phyloP scores from a whole-genome alignment of 148 eudicot species.

The Nyssa sinensis region DNA sequence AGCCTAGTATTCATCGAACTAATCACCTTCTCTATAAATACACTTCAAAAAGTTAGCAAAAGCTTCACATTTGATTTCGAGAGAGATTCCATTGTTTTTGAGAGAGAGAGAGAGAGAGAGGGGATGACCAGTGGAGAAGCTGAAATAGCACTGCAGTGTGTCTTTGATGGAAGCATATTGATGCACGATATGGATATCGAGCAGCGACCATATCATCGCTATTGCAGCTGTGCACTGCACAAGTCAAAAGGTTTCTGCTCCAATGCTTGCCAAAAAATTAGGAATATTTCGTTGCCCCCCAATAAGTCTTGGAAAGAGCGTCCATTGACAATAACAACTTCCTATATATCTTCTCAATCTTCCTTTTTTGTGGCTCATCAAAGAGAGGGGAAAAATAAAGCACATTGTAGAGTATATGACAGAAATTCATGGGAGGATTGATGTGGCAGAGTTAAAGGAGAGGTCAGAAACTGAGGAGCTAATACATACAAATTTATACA shows the following conservation, averaged over 20 bases:
- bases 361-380: background rate
- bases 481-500: too few relatives aligned
- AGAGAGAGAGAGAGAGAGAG: too few relatives aligned
- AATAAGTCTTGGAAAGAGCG: slow-evolving; percentile 2
- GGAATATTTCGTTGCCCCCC: slow-evolving; percentile 3
- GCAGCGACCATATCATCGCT: slow-evolving; percentile 26
- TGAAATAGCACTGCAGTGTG: slow-evolving; percentile 14
- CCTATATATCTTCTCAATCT: slow-evolving; percentile 10
- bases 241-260: slow-evolving; percentile 5
- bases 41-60: too few relatives aligned
- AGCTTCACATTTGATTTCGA: too few relatives aligned
- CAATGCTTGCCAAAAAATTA: background rate
- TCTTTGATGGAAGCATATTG: slow-evolving; percentile 20
- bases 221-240: slow-evolving; percentile 27
- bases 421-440: background rate
- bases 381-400: background rate
- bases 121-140: slow-evolving; percentile 11
- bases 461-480: background rate
- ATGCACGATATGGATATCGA: slow-evolving; percentile 13
- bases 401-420: background rate
- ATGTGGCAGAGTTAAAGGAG: background rate
- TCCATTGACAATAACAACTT: slow-evolving; percentile 9
- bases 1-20: too few relatives aligned
- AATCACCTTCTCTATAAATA: too few relatives aligned
- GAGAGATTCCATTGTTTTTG: too few relatives aligned